Evolutionary conservation across 495 filamentous ascomycete species (phyloP).

Genomic region (Penicillium goetzii): DNA sequence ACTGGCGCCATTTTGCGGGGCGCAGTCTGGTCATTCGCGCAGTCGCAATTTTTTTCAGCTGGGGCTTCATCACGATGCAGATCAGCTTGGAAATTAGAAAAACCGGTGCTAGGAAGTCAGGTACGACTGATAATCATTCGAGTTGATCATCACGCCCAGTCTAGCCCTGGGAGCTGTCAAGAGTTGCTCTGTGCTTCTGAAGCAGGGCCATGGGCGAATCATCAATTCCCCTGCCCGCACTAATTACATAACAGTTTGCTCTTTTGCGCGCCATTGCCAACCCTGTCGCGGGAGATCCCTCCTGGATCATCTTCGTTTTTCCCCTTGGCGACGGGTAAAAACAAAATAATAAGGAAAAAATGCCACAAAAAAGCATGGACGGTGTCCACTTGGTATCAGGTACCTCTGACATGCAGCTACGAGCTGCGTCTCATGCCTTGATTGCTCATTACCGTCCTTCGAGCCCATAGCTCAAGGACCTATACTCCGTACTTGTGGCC

Average conservation of each 20-base stretch:
- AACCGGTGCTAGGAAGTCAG: not conserved
- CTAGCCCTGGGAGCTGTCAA: conserved; percentile 35
- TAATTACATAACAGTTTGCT: conserved; percentile 46
- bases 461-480: conserved; percentile 3
- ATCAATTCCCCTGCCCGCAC: conserved; percentile 25
- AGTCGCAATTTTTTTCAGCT: conserved; percentile 8
- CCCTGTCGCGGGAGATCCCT: conserved; percentile 7
- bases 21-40: not conserved
- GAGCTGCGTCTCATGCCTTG: not conserved
- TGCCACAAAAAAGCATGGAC: not conserved
- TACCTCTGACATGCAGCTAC: conserved; percentile 5
- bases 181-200: conserved; percentile 31
- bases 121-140: not conserved
- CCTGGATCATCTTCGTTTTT: not conserved
- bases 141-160: conserved; percentile 4
- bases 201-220: conserved; percentile 33
- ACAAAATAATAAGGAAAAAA: not conserved
- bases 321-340: not conserved
- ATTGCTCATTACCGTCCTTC: not conserved
- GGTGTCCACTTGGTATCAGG: conserved; percentile 3
- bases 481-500: conserved; percentile 2
- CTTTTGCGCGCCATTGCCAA: conserved; percentile 3
- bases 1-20: conserved; percentile 32
- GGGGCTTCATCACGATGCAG: not conserved
- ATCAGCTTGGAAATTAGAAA: not conserved